phyloP scores from a whole-genome alignment of 352 stramenopile species.

The Chloridella minuta region DNA sequence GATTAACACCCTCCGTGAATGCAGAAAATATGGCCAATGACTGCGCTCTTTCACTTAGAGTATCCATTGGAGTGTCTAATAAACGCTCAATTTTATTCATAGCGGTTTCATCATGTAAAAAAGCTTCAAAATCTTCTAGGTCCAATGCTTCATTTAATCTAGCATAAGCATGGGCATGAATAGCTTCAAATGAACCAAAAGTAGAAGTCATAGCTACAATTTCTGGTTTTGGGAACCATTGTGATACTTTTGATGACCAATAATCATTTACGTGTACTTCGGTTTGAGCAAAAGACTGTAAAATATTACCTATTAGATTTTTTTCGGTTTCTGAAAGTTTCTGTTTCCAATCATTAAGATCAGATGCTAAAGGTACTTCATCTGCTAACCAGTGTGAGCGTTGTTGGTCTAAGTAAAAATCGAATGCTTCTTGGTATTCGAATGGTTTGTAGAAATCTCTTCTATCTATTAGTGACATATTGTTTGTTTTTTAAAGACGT shows the following conservation, averaged over 20 bases:
- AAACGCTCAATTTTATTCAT: not conserved
- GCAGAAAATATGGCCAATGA: not conserved
- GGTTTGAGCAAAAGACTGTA: not conserved
- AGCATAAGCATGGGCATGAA: not conserved
- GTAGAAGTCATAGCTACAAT: not conserved
- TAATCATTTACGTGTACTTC: conserved; percentile 8
- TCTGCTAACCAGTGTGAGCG: not conserved
- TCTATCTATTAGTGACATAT: too few relatives aligned
- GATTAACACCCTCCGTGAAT: conserved; percentile 6
- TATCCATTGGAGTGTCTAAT: not conserved
- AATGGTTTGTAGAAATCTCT: too few relatives aligned
- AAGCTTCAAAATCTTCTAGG: not conserved
- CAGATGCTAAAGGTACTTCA: not conserved
- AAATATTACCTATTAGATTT: conserved; percentile 4
- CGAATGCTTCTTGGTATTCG: too few relatives aligned
- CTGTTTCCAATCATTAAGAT: conserved; percentile 8
- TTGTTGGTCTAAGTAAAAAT: not conserved
- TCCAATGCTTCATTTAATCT: not conserved
- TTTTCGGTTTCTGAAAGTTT: conserved; percentile 9
- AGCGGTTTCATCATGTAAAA: not conserved
- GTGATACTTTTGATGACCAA: not conserved
- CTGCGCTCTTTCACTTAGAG: not conserved
- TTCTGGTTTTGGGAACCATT: not conserved
- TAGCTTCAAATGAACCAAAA: not conserved
- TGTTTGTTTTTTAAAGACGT: too few relatives aligned